Base-by-base conservation (phyloP, 176 grass and related monocot genomes). In the Musa acuminata region DNA sequence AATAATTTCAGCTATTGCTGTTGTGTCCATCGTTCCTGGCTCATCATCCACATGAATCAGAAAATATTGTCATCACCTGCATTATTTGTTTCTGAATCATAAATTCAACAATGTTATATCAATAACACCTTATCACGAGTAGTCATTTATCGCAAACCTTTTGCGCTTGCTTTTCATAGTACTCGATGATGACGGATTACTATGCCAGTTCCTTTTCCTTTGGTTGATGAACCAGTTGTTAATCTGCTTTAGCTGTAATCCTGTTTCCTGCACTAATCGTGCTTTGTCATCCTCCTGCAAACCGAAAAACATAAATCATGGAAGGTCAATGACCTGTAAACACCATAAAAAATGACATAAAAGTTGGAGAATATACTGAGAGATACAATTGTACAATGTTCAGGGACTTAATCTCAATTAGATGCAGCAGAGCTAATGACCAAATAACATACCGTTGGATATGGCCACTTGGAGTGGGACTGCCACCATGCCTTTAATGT, bases 151-250 rank as follows among this genome's bases (percentile, higher is more conserved):
- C 5, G 67, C 17, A 50, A 12, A 98, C 94, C 94, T 98, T 83
- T 98, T 98, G 53, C 85, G 84, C 83, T 98, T 98, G 84, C 80
- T 98, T 84, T 98, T 98, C 35, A 89, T 76, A 2, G 94, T 67
- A 8, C 83, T 86, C 13, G 88, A 93, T 50, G 94, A 89, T 11
- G 86, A 75, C 0, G 84, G 84, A 74, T 98, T 98, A 80, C 78
- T 98, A 85, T 98, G 87, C 94, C 94, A 98, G 64, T 98, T 98
- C 72, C 94, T 83, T 80, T 98, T 98, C 74, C 94, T 91, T 72
- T 98, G 94, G 78, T 98, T 98, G 79, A 98, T 98, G 54, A 98
- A 98, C 94, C 94, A 98, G 55, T 98, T 98, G 79, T 98, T 98
- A 51, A 98, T 98, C 77, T 98, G 94, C 84, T 98, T 98, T 13